Evolutionary conservation across 2,329 filamentous ascomycete genomes (phyloP).

Genomic region (Dactylellina haptotyla): DNA sequence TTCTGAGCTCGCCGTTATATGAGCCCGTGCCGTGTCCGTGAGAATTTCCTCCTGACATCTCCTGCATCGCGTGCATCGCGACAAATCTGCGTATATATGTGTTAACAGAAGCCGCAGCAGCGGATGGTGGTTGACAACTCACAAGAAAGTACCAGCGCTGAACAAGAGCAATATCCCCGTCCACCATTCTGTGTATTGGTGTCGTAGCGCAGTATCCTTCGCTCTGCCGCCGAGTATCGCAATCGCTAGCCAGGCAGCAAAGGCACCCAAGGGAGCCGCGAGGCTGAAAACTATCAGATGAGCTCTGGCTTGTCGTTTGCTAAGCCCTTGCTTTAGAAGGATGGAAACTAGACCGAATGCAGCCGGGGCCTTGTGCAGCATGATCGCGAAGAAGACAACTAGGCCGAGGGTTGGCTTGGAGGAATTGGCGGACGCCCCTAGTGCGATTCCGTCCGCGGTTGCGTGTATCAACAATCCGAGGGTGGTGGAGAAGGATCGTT

Average conservation of each 20-base stretch:
- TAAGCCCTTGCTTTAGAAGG: constrained; percentile 87
- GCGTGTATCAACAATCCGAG: constrained; percentile 96
- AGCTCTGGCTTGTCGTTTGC: constrained; percentile 82
- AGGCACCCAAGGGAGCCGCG: constrained; percentile 84
- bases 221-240: constrained; percentile 75
- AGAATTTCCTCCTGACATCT: constrained; percentile 60
- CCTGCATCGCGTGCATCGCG: constrained; percentile 98
- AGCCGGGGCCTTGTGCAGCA: constrained; percentile 96
- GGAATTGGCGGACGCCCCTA: constrained; percentile 86
- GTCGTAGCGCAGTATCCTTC: constrained; percentile 67
- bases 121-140: constrained; percentile 62
- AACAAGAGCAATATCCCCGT: constrained; percentile 95
- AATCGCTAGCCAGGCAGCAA: constrained; percentile 83
- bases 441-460: constrained; percentile 91
- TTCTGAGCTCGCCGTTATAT: constrained; percentile 62
- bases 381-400: constrained; percentile 94
- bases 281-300: constrained; percentile 92
- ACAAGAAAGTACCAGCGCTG: constrained; percentile 94
- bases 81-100: constrained; percentile 74
- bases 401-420: constrained; percentile 80
- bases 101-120: constrained; percentile 56
- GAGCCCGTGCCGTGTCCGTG: constrained; percentile 26
- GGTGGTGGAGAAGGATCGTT: constrained; percentile 73
- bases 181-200: constrained; percentile 69
- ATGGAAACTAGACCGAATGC: constrained; percentile 94